Evolutionary conservation across 768 basidiomycete species (phyloP), one percentile per base, ranked within the genome.

Genomic region (Lactarius sp.): DNA sequence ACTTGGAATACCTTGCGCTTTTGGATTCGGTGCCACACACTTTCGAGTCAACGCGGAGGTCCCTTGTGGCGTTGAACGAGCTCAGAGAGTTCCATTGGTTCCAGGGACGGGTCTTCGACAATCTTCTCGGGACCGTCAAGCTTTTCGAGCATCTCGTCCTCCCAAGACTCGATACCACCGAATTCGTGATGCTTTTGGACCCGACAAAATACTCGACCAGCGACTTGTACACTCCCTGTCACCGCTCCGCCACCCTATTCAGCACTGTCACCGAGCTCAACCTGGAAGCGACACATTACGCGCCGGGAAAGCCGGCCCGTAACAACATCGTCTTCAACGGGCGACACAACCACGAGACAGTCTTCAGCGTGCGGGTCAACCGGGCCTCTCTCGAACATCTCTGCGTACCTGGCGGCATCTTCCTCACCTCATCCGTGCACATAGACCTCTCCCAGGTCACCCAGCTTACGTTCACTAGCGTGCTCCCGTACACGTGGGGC

Each of bases 261-360:
- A 10, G 36, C 16, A 44, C 33, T 2, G 9, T 60, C 47, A 65
- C 64, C 0, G 64, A 65, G 9, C 59, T 65, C 2, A 49, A 51
- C 20, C 31, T 65, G 39, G 59, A 65, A 49, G 64, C 59, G 3
- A 46, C 49, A 3, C 53, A 60, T 41, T 65, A 52, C 41, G 34
- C 53, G 4, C n/a, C 59, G 3, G 36, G 49, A 8, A 60, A 56
- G 13, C 59, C 54, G 9, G 59, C 64, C 3, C 47, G 59, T 6
- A 60, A 65, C 42, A 60, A 60, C 42, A 56, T 65, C 54, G 34
- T 65, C 50, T 51, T 65, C 49, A 53, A 65, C 49, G 58, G 64
- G 1, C 64, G 37, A 0, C 64, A 31, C 16, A 42, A 51, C 3
- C 16, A 12, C 42, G 64, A 64, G 10, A 65, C 64, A 2, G 41